Evolutionary conservation across 768 basidiomycete genomes (phyloP).

Genomic region (Leccinum uliginosum): DNA sequence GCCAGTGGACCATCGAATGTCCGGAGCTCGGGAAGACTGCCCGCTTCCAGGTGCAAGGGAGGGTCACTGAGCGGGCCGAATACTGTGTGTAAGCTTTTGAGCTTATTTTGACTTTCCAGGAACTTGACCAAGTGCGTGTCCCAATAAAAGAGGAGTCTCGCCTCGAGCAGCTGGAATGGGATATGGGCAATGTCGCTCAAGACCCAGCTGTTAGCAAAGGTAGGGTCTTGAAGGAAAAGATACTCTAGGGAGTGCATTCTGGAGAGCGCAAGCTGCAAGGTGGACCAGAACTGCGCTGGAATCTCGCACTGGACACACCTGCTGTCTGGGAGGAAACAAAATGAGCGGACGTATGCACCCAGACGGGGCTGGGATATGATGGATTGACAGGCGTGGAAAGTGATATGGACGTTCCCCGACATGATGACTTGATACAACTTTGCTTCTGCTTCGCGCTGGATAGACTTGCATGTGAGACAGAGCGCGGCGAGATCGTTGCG

Average conservation of each 20-base stretch:
- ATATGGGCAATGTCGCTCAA: constrained; percentile 36
- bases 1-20: constrained; percentile 44
- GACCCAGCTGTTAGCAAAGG: constrained; percentile 41
- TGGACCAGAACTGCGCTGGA: constrained; percentile 40
- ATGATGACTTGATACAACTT: constrained; percentile 41
- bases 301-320: constrained; percentile 23
- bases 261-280: constrained; percentile 39
- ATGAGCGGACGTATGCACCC: constrained; percentile 39
- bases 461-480: constrained; percentile 41
- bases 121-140: constrained; percentile 44
- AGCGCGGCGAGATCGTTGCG: constrained; percentile 40
- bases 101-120: constrained; percentile 41
- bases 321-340: constrained; percentile 38
- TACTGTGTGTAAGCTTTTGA: constrained; percentile 36
- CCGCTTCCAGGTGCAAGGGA: constrained; percentile 23
- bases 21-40: constrained; percentile 38
- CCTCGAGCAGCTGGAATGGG: constrained; percentile 47
- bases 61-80: constrained; percentile 24
- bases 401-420: constrained; percentile 34
- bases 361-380: constrained; percentile 33
- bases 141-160: constrained; percentile 47
- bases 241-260: constrained; percentile 41
- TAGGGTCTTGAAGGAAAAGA: constrained; percentile 40
- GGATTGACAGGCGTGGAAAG: constrained; percentile 37
- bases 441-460: constrained; percentile 46